A percentile compares a stretch with the other conserved stretches of the same genome.
These are phyloP conservation scores for Vicia sativa DNA, from an alignment of 306 rosid species.

Conservation along the genomic window DNA sequence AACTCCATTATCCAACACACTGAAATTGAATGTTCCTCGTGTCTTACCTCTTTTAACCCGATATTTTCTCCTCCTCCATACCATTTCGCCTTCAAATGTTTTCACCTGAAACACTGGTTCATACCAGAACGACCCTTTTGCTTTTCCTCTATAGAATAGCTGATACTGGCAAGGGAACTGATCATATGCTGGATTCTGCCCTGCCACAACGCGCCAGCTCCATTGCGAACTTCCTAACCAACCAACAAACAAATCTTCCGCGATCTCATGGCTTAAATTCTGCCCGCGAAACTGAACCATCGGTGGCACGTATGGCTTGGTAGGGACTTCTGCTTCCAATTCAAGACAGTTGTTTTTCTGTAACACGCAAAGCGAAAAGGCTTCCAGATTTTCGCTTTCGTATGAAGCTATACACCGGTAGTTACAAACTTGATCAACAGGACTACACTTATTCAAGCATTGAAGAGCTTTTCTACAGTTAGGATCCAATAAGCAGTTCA, in stretches of 20 bases:
- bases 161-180: constrained; percentile 90
- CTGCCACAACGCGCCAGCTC: constrained; percentile 93
- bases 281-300: constrained; percentile 55
- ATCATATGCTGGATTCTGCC: constrained; percentile 88
- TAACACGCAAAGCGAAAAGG: constrained; percentile 85
- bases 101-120: constrained; percentile 85
- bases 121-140: constrained; percentile 86
- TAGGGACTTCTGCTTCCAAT: constrained; percentile 72
- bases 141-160: constrained; percentile 85
- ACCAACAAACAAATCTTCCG: constrained; percentile 83
- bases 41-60: constrained; percentile 71
- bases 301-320: constrained; percentile 64
- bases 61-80: constrained; percentile 83
- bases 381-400: constrained; percentile 74
- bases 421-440: constrained; percentile 89
- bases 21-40: constrained; percentile 72
- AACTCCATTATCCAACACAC: constrained; percentile 87
- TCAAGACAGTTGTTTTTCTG: constrained; percentile 89
- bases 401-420: constrained; percentile 81
- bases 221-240: constrained; percentile 79
- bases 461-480: constrained; percentile 84
- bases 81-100: constrained; percentile 77
- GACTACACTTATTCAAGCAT: constrained; percentile 80
- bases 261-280: constrained; percentile 53
- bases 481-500: constrained; percentile 79